Conservation (phyloP, 139 green algal genomes). For the Tetradesmus obliquus region DNA sequence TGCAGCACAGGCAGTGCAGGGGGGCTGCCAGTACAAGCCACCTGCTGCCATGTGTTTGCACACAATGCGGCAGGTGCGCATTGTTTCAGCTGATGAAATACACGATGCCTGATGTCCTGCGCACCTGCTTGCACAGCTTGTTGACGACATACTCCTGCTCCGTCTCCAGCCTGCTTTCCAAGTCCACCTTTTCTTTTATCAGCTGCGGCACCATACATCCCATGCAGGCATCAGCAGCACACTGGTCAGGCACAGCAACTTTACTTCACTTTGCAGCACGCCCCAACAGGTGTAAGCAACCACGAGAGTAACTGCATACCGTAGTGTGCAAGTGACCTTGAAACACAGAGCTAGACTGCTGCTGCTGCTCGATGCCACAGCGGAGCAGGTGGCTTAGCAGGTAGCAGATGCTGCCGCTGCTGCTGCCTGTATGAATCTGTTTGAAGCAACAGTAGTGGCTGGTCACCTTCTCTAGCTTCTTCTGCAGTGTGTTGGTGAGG, state of each 20-base stretch:
- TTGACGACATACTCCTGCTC: slow-evolving; percentile 88
- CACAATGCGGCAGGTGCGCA: no score
- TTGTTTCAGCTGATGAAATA: not conserved
- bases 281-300: not conserved
- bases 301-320: no score
- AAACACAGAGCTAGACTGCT: no score
- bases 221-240: not conserved
- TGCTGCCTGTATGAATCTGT: not conserved
- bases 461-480: slow-evolving; percentile 73
- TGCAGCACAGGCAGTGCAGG: not conserved
- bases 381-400: not conserved
- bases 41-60: no score
- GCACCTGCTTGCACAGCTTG: slow-evolving; percentile 85
- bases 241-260: not conserved
- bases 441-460: not conserved
- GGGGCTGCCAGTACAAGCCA: no score
- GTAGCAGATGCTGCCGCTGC: not conserved
- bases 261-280: not conserved
- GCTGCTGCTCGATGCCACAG: no score
- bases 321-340: no score
- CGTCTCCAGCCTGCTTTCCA: slow-evolving; percentile 75
- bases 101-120: not conserved
- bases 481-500: slow-evolving; percentile 85
- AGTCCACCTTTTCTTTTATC: slow-evolving; percentile 74
- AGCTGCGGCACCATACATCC: slow-evolving; percentile 50